Evolutionary conservation across 1,284 basidiomycete genomes (phyloP).

Genomic region (Pseudozyma sp.): DNA sequence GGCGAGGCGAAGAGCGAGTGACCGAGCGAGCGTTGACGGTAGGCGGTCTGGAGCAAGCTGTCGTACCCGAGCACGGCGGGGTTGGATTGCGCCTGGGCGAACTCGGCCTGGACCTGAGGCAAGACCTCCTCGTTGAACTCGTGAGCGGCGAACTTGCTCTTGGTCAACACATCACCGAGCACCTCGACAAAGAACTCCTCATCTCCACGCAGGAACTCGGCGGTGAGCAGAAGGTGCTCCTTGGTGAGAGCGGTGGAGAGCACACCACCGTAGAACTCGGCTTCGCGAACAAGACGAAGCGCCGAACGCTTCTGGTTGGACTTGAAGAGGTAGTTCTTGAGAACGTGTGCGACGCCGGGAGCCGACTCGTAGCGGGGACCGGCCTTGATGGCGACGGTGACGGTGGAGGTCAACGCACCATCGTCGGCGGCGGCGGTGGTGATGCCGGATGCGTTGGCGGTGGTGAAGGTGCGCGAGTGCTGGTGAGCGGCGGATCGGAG

Average conservation of each 20-base stretch:
- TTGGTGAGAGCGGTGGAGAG: conserved; percentile 85
- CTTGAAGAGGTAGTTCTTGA: conserved; percentile 66
- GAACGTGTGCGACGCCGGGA: conserved; percentile 61
- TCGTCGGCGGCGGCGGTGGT: conserved; percentile 56
- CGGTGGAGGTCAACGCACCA: conserved; percentile 57
- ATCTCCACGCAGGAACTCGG: conserved; percentile 94
- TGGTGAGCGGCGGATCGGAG: conserved; percentile 36
- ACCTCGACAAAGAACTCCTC: conserved; percentile 72
- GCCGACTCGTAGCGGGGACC: conserved; percentile 60
- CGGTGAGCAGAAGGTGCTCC: conserved; percentile 90
- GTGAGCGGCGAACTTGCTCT: conserved; percentile 59
- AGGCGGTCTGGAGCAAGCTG: conserved; percentile 63
- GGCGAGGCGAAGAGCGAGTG: conserved; percentile 66
- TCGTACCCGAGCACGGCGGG: conserved; percentile 62
- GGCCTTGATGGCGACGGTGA: conserved; percentile 64
- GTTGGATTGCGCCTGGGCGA: conserved; percentile 55
- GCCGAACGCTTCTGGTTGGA: conserved; percentile 76
- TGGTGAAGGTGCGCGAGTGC: conserved; percentile 50
- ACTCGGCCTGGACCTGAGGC: conserved; percentile 60
- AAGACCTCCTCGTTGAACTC: conserved; percentile 67
- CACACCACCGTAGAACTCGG: conserved; percentile 93
- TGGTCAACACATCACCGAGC: conserved; percentile 63
- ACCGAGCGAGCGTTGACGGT: conserved; percentile 64
- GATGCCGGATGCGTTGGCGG: conserved; percentile 53
- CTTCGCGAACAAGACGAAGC: conserved; percentile 88